Base-by-base conservation (phyloP, 192 early-diverging fungal species). In the Irineochytrium annulatum region DNA sequence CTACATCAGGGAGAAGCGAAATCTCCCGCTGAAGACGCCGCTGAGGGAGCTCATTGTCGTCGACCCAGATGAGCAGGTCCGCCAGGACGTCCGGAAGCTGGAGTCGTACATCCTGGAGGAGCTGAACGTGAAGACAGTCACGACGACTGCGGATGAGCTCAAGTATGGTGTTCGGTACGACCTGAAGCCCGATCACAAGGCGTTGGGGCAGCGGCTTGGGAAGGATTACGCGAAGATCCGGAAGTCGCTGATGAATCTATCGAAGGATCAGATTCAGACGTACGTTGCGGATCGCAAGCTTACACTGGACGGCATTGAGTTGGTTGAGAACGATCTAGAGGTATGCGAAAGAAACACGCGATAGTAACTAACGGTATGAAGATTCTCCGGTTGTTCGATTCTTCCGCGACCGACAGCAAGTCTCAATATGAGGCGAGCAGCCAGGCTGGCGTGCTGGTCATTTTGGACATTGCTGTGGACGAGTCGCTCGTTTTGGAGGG, bases 101-200 rank as follows among this genome's bases (percentile, higher is more conserved):
- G 86, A 92, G 52, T 72, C 64, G 24, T 97, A 96, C 73, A 89
- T 99, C 67, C 28, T 52, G 19, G 91, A 96, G 72, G 95, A 99
- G 74, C 82, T 99, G 57, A 96, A 96, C 63, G 69, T 99, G 43
- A 86, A 90, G 64, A 85, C 78, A 56, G 75, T 99, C 55, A 85
- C 88, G 34, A 83, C 93, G 5, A 97, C 96, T 2, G 77, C 85
- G 2, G 91, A 99, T 39, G 96, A 99, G 72, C 79, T 82, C 17
- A 83, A 87, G 62, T 97, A 91, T 68, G 91, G 92, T 32, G 87
- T 99, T 76, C 88, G 91, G 65, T 99, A 99, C 77, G 84, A 83
- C 44, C 81, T 92, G 43, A 84, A 91, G 72, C 91, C 94, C 4
- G 96, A 99, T 69, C 83, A 79, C 65, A 94, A 90, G 72, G 87